Base-by-base conservation (phyloP, 2,329 filamentous ascomycete species). In the Colletotrichum tamarilloi region DNA sequence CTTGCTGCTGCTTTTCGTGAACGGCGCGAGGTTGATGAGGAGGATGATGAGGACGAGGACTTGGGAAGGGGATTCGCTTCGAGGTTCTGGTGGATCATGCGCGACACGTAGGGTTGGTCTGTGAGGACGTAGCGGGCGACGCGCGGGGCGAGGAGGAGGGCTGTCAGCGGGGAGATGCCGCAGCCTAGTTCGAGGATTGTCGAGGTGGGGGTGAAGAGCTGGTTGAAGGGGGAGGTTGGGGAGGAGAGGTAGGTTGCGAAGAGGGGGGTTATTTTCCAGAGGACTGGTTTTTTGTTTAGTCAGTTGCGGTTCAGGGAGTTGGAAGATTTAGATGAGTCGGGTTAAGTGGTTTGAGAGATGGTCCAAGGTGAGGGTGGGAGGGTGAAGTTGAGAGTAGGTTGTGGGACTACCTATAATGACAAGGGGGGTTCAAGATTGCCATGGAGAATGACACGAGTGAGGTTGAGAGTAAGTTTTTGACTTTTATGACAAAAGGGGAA, bases 241-340 rank as follows among this genome's bases (percentile, higher is more conserved):
- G 88, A 87, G 42, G 91, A 87, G 58, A 98, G 88, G 95, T 95
- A 98, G 76, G 90, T 86, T 26, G 95, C 94, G 79, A 98, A 92
- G 57, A 91, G 86, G 9, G 95, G 95, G 0, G 95, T 96, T 76
- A 98, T 93, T 82, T 94, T 95, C 97, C 97, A 99, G 9, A 98
- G 86, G 22, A 98, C 95, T 93, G 52, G 52, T 42, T 24, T 24
- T 24, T 16, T 14, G 3, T 26, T 62, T 14, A 11, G 55, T 30
- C 55, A 53, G 64, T 73, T 73, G 26, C 58, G 74, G 62, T 24
- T 12, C 3, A 22, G 12, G 38, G 28, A 52, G 52, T 26, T 64
- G 53, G 19, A 49, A 12, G 38, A 28, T 3, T 19, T 5, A 55
- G 28, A 30, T 58, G 58, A 56, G 57, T 4, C 22, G n/a, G 7